Base-by-base conservation (phyloP, 108 stramenopile genomes). In the Tribonema minus region DNA sequence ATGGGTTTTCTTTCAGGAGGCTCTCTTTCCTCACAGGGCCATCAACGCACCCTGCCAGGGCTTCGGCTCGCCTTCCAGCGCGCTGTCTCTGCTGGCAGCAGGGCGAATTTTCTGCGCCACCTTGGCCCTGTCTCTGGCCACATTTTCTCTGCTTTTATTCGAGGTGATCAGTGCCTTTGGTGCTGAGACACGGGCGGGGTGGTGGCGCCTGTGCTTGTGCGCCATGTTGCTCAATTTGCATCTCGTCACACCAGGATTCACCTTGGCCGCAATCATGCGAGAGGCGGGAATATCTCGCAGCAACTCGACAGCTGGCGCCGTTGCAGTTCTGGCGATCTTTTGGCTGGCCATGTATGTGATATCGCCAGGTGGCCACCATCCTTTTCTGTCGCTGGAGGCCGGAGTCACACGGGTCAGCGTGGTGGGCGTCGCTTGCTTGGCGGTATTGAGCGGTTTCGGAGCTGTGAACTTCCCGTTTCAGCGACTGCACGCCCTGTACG, bases 391-490 rank as follows among this genome's bases (percentile, higher is more conserved):
- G 28, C 26, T 63, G 3, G 58, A 76, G 66, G 75, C 75, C 4
- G 30, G 75, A 28, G 26, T 78, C 35, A 37, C 61, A 28, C 67
- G 76, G 39, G 58, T 78, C 25, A 64, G 67, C 1, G 40, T 78
- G n/a, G 76, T 69, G 23, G 76, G 76, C 20, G 68, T 78, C 30
- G 76, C 67, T 3, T 68, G 54, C 65, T 39, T 78, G 6, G 76
- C 67, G 27, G 46, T 68, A 35, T 39, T 78, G 26, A 78, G 76
- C 61, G 76, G 76, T 32, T 78, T 78, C 39, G 76, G 76, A 3
- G 76, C 76, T 20, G 76, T 78, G 0, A 78, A 69, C 59, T 66
- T 78, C 32, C 76, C 76, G 2, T 62, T 67, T 3, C 75, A 76
- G 26, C 75, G 40, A 29, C 75, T 76, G 46, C 46, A 54, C 15